These are phyloP conservation scores for Fusarium sp. DNA, from an alignment of 2,329 filamentous ascomycete genomes.

Conservation along the genomic window DNA sequence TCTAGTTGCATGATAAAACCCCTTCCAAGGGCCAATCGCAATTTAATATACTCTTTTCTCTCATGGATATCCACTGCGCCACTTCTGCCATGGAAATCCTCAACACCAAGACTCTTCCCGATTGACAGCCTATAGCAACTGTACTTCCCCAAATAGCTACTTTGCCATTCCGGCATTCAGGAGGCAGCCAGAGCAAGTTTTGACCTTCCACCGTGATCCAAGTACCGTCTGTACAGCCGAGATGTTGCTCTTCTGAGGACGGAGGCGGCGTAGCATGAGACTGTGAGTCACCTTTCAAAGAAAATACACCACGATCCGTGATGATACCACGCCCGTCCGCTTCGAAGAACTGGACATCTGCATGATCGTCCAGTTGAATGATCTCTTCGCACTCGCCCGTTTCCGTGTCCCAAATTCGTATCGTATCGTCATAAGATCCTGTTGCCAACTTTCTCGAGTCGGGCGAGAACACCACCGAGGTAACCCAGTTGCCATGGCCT, in stretches of 20 bases:
- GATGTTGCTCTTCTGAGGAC: accelerated
- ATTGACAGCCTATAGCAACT: background rate
- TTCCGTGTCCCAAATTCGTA: too few relatives aligned
- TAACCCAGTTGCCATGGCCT: too few relatives aligned
- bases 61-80: too few relatives aligned
- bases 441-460: too few relatives aligned
- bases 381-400: too few relatives aligned
- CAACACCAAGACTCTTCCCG: background rate
- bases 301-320: background rate
- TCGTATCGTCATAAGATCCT: too few relatives aligned
- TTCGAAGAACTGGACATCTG: too few relatives aligned
- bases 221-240: background rate
- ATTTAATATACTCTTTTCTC: too few relatives aligned
- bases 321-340: background rate
- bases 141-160: background rate
- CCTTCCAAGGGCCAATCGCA: too few relatives aligned
- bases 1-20: too few relatives aligned
- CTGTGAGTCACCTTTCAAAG: background rate
- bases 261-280: too few relatives aligned
- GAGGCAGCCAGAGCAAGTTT: background rate
- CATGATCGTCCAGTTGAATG: accelerated
- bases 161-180: background rate
- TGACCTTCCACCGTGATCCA: background rate
- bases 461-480: too few relatives aligned
- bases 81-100: background rate